phyloP scores from a whole-genome alignment of 108 stramenopile species.

The Conticribra guillardii region DNA sequence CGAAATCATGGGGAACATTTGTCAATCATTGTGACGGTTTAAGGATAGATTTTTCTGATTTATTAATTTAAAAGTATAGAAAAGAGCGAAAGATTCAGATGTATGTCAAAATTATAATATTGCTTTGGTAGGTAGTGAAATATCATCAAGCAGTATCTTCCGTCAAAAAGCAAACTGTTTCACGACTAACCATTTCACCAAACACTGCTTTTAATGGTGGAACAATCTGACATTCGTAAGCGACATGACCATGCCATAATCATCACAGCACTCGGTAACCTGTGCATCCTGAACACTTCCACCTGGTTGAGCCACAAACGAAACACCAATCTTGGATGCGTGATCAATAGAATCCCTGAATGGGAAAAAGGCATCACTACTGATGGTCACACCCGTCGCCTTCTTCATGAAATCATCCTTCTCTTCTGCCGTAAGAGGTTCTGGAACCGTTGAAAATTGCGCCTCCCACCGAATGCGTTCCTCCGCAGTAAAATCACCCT shows the following conservation, averaged over 20 bases:
- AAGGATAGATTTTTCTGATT: too few species aligned
- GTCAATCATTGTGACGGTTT: too few species aligned
- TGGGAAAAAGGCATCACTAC: slow-evolving; percentile 99
- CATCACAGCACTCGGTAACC: slow-evolving; percentile 92
- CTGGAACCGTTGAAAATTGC: slow-evolving; percentile 86
- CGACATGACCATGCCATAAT: slow-evolving; percentile 98
- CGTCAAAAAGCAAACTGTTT: background rate
- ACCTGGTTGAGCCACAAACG: slow-evolving; percentile 95
- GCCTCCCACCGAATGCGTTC: slow-evolving; percentile 91
- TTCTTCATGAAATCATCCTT: slow-evolving; percentile 89
- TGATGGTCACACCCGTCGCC: slow-evolving; percentile 84
- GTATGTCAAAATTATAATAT: too few species aligned
- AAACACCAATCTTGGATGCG: slow-evolving; percentile 96
- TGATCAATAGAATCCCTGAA: slow-evolving; percentile 99
- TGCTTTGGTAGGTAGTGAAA: too few species aligned
- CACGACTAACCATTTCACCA: too few species aligned
- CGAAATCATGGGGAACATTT: too few species aligned
- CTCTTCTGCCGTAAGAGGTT: slow-evolving; percentile 89
- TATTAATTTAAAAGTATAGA: too few species aligned
- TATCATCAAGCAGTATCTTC: too few species aligned
- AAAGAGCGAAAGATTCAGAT: too few species aligned
- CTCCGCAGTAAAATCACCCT: slow-evolving; percentile 95
- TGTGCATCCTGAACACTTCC: slow-evolving; percentile 93
- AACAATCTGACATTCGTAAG: slow-evolving; percentile 95
- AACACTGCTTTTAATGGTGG: slow-evolving; percentile 86